Percentiles rank a stretch among this genome's conserved stretches.
Evolutionary conservation across 2,329 filamentous ascomycete species (phyloP).

Genomic region (Tricladium varicosporioides): DNA sequence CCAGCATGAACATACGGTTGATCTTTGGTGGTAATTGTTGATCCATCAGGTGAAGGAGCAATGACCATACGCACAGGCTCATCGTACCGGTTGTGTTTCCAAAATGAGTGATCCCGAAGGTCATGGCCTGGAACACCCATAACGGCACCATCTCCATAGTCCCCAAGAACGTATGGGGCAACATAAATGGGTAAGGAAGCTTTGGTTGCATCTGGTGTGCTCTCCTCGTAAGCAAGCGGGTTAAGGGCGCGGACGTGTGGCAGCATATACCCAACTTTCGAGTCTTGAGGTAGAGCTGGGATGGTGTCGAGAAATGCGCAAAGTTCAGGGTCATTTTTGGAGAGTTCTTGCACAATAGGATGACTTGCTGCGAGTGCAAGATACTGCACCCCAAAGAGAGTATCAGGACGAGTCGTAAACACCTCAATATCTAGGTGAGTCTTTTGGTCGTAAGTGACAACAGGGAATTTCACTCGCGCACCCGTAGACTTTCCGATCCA

Average conservation of each 20-base stretch:
- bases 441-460: slow-evolving; percentile 39
- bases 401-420: slow-evolving; percentile 84
- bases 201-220: slow-evolving; percentile 49
- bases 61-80: slow-evolving; percentile 64
- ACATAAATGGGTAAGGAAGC: slow-evolving; percentile 71
- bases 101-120: slow-evolving; percentile 74
- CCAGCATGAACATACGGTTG: slow-evolving; percentile 66
- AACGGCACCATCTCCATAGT: slow-evolving; percentile 83
- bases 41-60: slow-evolving; percentile 42
- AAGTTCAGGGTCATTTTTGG: slow-evolving; percentile 58
- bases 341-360: slow-evolving; percentile 62
- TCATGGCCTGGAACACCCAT: slow-evolving; percentile 94
- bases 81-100: slow-evolving; percentile 64
- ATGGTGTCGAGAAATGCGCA: slow-evolving; percentile 67
- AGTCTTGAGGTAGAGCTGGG: slow-evolving; percentile 50
- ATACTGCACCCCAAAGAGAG: slow-evolving; percentile 84
- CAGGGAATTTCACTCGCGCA: slow-evolving; percentile 67
- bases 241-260: slow-evolving; percentile 60
- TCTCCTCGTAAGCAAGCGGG: slow-evolving; percentile 58
- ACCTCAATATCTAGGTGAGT: slow-evolving; percentile 54
- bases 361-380: slow-evolving; percentile 74
- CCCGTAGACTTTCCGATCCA: slow-evolving; percentile 83
- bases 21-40: slow-evolving; percentile 42
- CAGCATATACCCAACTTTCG: slow-evolving; percentile 68
- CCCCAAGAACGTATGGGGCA: slow-evolving; percentile 79